Evolutionary conservation across 225 moss, liverwort and hornwort species (phyloP), one percentile per base, ranked within the genome.

Genomic region (Pseudoscleropodium purum): DNA sequence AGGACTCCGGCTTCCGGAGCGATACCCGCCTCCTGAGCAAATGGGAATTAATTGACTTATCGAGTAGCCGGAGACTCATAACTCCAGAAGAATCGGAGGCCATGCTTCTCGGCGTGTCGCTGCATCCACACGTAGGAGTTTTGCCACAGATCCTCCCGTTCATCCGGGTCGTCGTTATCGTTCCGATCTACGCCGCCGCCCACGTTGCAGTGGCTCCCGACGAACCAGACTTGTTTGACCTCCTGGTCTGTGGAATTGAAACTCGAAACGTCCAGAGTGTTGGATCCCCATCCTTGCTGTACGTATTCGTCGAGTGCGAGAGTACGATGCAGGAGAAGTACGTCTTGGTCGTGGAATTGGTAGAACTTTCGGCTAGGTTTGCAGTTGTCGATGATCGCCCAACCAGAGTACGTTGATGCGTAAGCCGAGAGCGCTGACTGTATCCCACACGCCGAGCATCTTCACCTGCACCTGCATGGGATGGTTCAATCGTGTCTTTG

Each of bases 401-500:
- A 0, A 4, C 13, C 47, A 47, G 47, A 47, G 9, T 5, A 36
- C 7, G 5, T 31, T 24, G 17, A 41, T 6, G 24, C 4, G 73
- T 2, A 90, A 0, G 34, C 86, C 90, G 31, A 90, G 18, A 3
- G 83, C 27, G 0, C 83, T 77, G 11, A 87, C 77, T 5, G 87
- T 90, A 37, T 90, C 88, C 87, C 84, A 84, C 34, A 91, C 88
- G 23, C 85, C 91, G 7, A 91, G 78, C 87, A 91, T 84, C 72
- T 84, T 88, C 54, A 90, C 84, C 4, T 0, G 36, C 76, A 76
- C 76, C 47, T 47, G 47, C 47, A 20, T 7, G 18, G 30, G 16
- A 3, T 10, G 2, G 3, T 29, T 6, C 0, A 31, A 75, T 47
- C 47, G 47, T 47, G 47, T 47, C 47, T 47, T 47, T 47, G 47